These are phyloP conservation scores for Leishmania mexicana DNA, from an alignment of 208 protist genomes.

Conservation along the genomic window DNA sequence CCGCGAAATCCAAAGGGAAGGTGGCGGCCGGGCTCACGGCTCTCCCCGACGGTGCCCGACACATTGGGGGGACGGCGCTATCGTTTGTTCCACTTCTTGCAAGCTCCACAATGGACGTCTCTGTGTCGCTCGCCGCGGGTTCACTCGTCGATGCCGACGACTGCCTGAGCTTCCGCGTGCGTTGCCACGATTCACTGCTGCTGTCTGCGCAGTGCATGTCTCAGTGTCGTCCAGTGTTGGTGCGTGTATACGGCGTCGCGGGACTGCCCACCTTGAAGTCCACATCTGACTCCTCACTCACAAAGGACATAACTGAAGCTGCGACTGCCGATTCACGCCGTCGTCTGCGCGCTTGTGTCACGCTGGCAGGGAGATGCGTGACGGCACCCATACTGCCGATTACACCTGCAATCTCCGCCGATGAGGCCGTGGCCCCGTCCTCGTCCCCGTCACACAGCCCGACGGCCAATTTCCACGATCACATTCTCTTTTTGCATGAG, in stretches of 20 bases:
- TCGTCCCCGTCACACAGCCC: background rate
- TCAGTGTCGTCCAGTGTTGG: conserved; percentile 28
- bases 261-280: conserved; percentile 13
- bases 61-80: conserved; percentile 13
- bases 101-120: conserved; percentile 15
- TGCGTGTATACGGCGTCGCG: conserved; percentile 21
- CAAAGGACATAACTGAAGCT: background rate
- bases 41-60: conserved; percentile 20
- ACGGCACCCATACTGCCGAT: background rate
- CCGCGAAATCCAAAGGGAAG: conserved; percentile 21
- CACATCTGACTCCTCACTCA: background rate
- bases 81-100: conserved; percentile 28
- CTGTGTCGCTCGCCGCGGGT: conserved; percentile 10
- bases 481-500: conserved; percentile 31
- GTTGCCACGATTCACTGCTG: conserved; percentile 21
- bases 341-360: conserved; percentile 23
- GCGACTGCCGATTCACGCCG: conserved; percentile 14
- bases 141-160: background rate
- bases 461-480: conserved; percentile 10
- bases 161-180: conserved; percentile 24
- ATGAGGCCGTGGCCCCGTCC: background rate
- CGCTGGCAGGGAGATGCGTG: conserved; percentile 15
- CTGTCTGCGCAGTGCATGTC: conserved; percentile 20
- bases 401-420: background rate
- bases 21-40: background rate